Base-by-base conservation (phyloP, 495 filamentous ascomycete genomes). In the Talaromyces liani region DNA sequence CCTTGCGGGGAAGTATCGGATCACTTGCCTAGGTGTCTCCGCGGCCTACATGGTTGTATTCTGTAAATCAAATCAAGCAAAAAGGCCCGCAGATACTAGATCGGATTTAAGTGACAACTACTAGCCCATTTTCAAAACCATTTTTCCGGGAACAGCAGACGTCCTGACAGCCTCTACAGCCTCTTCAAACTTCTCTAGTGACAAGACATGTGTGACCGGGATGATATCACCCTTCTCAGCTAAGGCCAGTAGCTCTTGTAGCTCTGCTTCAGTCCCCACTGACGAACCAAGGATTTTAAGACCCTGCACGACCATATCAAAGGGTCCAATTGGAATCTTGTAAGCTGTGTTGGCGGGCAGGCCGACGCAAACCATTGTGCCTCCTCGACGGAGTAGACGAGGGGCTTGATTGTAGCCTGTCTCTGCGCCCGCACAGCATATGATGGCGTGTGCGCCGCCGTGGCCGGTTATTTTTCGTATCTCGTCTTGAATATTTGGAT, bases 401-500 rank as follows among this genome's bases (percentile, higher is more conserved):
- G 73, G 68, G 9, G 71, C 72, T 49, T 62, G 68, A 8, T 58
- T 51, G 24, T 72, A 69, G 9, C 71, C 72, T 6, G 69, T 68
- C 53, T 69, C 67, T 0, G 66, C 68, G 6, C 71, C 71, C 0
- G 72, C 67, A 1, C 72, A 68, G 20, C 73, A 68, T 9, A 76
- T 69, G 0, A 72, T 71, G 1, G 68, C 73, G 63, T 73, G 71
- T 0, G 71, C 73, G 5, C 73, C 73, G 60, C 75, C 73, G 1
- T 63, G 64, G 25, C 31, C 55, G 0, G 73, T 75, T 16, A 73
- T 10, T 49, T 75, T 63, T n/a, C 62, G 60, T 1, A 76, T 69
- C 39, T 67, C 63, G 9, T 63, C 63, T 6, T 63, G 36, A 10
- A 36, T 36, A 10, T 12, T 36, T 12, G 33, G 33, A 12, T 36